Evolutionary conservation across 73 alveolate genomes (phyloP).

Genomic region (Paramecium biaurelia): DNA sequence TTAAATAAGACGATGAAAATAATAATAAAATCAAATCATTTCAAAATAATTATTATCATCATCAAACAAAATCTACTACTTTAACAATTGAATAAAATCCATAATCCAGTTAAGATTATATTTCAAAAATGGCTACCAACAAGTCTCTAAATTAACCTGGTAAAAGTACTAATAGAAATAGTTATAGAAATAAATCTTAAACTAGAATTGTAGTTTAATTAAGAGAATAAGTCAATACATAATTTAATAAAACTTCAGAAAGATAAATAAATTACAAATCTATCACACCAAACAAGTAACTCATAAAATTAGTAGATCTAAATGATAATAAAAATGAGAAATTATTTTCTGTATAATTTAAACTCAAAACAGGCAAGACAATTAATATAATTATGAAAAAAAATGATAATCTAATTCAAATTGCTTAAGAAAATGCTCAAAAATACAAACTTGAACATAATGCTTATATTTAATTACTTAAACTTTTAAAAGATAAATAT

Average conservation of each 20-base stretch:
- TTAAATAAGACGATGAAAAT: background rate
- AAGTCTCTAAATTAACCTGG: background rate
- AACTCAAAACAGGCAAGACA: background rate
- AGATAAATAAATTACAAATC: background rate
- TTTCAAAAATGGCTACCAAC: background rate
- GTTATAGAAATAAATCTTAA: background rate
- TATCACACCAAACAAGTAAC: background rate
- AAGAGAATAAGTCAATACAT: background rate
- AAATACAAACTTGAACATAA: background rate
- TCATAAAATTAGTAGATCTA: background rate
- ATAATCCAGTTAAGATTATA: background rate
- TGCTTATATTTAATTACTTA: background rate
- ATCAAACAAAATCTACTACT: background rate
- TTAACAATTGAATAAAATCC: background rate
- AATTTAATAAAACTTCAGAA: constrained; percentile 9
- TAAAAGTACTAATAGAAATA: background rate
- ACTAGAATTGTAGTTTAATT: background rate
- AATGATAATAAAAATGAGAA: background rate
- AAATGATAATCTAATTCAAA: background rate
- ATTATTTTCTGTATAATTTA: background rate
- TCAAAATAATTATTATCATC: background rate
- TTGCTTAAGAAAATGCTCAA: background rate
- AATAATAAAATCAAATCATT: background rate
- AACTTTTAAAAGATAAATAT: background rate
- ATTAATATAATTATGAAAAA: background rate